A percentile compares a stretch with the other conserved stretches of the same genome.
Evolutionary conservation across 768 basidiomycete genomes (phyloP).

Genomic region (Rhodotorula graminis): DNA sequence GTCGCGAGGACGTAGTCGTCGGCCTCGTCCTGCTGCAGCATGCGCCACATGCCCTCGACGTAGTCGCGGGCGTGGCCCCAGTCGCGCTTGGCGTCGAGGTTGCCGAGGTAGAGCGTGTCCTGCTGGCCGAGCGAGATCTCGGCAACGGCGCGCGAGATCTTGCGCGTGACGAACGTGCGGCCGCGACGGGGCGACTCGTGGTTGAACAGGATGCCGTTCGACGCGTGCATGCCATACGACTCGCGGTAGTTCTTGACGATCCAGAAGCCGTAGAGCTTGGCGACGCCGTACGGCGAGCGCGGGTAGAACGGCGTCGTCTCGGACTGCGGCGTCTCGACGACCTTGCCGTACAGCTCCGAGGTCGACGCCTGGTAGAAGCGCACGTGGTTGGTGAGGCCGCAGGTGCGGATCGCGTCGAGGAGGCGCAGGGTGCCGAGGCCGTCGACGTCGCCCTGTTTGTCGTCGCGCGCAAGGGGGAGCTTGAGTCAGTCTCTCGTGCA

Average conservation of each 20-base stretch:
- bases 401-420: conserved; percentile 91
- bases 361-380: conserved; percentile 98
- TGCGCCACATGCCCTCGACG: conserved; percentile 96
- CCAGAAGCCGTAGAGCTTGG: conserved; percentile 63
- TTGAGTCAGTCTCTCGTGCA: background rate
- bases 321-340: conserved; percentile 88
- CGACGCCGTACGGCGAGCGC: conserved; percentile 92
- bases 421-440: conserved; percentile 90
- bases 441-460: conserved; percentile 74
- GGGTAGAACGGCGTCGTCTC: conserved; percentile 98
- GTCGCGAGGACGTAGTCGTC: conserved; percentile 94
- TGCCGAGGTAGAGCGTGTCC: conserved; percentile 83
- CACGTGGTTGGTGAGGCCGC: conserved; percentile 84
- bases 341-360: conserved; percentile 94
- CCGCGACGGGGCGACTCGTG: conserved; percentile 94
- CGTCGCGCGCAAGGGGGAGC: background rate
- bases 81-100: conserved; percentile 89
- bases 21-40: conserved; percentile 77
- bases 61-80: conserved; percentile 88
- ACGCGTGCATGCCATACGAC: conserved; percentile 92
- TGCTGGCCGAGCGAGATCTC: conserved; percentile 89
- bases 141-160: conserved; percentile 85
- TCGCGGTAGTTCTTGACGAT: conserved; percentile 55
- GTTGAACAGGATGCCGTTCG: conserved; percentile 96
- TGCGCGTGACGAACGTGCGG: conserved; percentile 90